A percentile compares a stretch with the other conserved stretches of the same genome.
These are phyloP conservation scores for Phascolomyces articulosus DNA, from an alignment of 371 early-diverging fungal genomes.

Conservation along the genomic window DNA sequence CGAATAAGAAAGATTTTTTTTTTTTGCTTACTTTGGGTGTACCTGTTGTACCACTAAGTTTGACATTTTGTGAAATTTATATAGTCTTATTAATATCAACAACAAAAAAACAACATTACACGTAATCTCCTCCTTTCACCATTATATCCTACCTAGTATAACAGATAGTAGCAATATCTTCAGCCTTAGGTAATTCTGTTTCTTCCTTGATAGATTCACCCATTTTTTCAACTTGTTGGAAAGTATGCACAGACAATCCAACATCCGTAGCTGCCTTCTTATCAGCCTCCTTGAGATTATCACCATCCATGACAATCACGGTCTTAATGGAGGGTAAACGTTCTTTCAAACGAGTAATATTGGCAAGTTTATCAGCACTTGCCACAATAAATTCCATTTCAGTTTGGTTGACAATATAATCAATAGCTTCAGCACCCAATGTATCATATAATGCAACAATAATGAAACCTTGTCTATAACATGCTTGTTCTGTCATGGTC, in stretches of 20 bases:
- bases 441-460: conserved; percentile 92
- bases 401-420: conserved; percentile 78
- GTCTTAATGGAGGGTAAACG: conserved; percentile 63
- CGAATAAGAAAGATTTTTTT: too few relatives aligned
- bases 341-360: conserved; percentile 61
- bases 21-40: too few relatives aligned
- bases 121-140: too few relatives aligned
- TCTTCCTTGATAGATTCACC: conserved; percentile 57
- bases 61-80: too few relatives aligned
- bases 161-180: conserved; percentile 92
- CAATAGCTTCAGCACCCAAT: conserved; percentile 78
- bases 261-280: conserved; percentile 32
- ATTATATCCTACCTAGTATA: conserved; percentile 84
- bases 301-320: conserved; percentile 76
- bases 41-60: conserved; percentile 64
- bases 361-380: conserved; percentile 80
- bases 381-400: conserved; percentile 72
- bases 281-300: conserved; percentile 40
- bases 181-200: conserved; percentile 51
- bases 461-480: conserved; percentile 61
- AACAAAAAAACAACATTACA: too few relatives aligned
- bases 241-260: conserved; percentile 51
- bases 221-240: conserved; percentile 65
- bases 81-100: too few relatives aligned
- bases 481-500: conserved; percentile 80